Evolutionary conservation across 805 yeast species (phyloP), one percentile per base, ranked within the genome.

Genomic region (Ogataea salicorniae): DNA sequence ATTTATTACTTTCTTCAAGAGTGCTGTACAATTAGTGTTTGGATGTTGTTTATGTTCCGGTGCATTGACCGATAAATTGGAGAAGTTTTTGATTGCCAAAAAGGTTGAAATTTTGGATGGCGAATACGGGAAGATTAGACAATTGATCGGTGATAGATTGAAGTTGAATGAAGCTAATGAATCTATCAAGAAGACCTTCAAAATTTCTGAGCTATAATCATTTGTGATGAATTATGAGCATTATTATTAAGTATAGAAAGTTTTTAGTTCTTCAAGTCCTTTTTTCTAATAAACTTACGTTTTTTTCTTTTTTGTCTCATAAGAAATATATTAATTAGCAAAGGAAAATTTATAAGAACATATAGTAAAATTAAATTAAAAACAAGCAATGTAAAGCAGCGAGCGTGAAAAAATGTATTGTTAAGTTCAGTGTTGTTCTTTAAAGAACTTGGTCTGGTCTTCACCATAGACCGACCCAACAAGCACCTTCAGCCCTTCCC

Each of bases 391-490:
- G 37, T 35, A 35, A 35, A 35, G 2, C 16, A 36, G 13, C 16
- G 18, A 20, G 2, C 20, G 13, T 16, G 18, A 36, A 18, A 36
- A n/a, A 17, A 36, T 16, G 17, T 4, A n/a, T 16, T 2, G 6
- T 14, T n/a, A 22, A 20, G 29, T 11, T n/a, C 18, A 29, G 20
- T 42, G 42, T 37, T 62, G 64, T 20, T 55, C 58, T 22, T 47
- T 44, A 49, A 62, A 60, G 35, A 60, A 51, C 1, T 41, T 22
- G 18, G 54, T 45, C 36, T 61, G 64, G 4, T 59, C 61, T 18
- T 63, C 62, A 6, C 77, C 76, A 33, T 68, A 79, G 37, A 84
- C 74, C 22, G 82, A 64, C 39, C 75, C 73, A 16, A 82, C 83
- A 59, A 84, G 64, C 49, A 77, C 77, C 37, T 73, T 63, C 50